Evolutionary conservation across 495 filamentous ascomycete species (phyloP), one percentile per base, ranked within the genome.

Genomic region (Clavariopsis aquatica): DNA sequence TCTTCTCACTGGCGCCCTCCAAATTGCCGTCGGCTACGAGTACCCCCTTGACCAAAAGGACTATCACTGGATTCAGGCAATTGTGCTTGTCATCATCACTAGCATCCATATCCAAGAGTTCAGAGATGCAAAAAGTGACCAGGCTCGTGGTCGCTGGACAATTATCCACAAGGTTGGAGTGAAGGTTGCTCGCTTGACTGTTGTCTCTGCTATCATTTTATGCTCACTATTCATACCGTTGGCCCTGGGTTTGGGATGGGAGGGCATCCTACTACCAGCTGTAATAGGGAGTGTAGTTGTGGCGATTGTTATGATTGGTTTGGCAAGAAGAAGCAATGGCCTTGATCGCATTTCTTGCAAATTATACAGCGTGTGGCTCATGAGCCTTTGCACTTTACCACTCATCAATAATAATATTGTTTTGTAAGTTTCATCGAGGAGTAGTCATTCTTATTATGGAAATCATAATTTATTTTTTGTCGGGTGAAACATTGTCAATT

Each of bases 81-180:
- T 83, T 20, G 70, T 76, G 22, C 69, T 65, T 1, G 73, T 82
- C 13, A 75, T 85, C 26, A 69, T 80, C 22, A 78, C 78, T 0
- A 85, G 82, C 15, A 71, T 84, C 56, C 80, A 84, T 3, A 65
- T 80, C 0, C 82, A 84, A 62, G 83, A 84, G 60, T 66, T 84
- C 10, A 73, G 76, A 17, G 81, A 84, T 54, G 74, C 77, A 57
- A 72, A 60, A 15, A 82, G 83, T 2, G 83, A 85, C 60, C 46
- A 58, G 1, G 68, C 71, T 6, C 71, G 80, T 1, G 79, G 76
- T 0, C 75, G 83, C 0, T 62, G 66, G 27, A 81, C 82, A 0
- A 43, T 78, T 12, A 78, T 76, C 0, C 64, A 82, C 0, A 69
- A 80, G 0, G 52, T 79, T 4, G 83, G 83, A 1, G 77, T 84